Percentiles rank a stretch among this genome's conserved stretches.
These are phyloP conservation scores for Gremmenia infestans DNA, from an alignment of 2,329 filamentous ascomycete species.

Conservation along the genomic window DNA sequence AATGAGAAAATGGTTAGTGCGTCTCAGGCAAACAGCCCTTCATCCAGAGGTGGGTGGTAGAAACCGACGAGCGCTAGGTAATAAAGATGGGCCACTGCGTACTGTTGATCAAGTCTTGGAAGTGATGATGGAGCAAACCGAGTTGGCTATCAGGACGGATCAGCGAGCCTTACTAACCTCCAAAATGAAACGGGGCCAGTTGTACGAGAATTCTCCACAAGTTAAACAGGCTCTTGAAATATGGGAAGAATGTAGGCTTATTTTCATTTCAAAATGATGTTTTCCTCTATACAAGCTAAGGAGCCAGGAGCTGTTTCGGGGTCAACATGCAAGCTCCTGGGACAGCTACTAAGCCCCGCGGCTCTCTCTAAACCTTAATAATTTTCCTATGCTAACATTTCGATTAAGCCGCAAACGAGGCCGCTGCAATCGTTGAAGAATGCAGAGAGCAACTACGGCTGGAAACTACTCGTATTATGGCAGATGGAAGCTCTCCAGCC, in stretches of 20 bases:
- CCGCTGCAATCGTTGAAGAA: slow-evolving; percentile 51
- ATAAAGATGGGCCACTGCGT: slow-evolving; percentile 61
- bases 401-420: slow-evolving; percentile 42
- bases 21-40: slow-evolving; percentile 75
- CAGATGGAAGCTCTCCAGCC: slow-evolving; percentile 25
- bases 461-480: slow-evolving; percentile 37
- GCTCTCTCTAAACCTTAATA: too few relatives aligned
- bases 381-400: too few relatives aligned
- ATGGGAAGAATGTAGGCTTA: slow-evolving; percentile 47
- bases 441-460: slow-evolving; percentile 56
- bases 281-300: too few relatives aligned
- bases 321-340: too few relatives aligned
- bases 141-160: slow-evolving; percentile 59
- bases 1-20: slow-evolving; percentile 74
- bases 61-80: slow-evolving; percentile 59
- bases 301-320: too few relatives aligned
- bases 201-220: slow-evolving; percentile 69
- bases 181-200: slow-evolving; percentile 66
- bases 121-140: slow-evolving; percentile 86
- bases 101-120: slow-evolving; percentile 84
- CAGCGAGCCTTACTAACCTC: slow-evolving; percentile 61
- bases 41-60: slow-evolving; percentile 75
- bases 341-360: too few relatives aligned
- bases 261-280: too few relatives aligned
- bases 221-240: slow-evolving; percentile 63